Evolutionary conservation across 768 basidiomycete species (phyloP).

Genomic region (Serendipita vermifera): DNA sequence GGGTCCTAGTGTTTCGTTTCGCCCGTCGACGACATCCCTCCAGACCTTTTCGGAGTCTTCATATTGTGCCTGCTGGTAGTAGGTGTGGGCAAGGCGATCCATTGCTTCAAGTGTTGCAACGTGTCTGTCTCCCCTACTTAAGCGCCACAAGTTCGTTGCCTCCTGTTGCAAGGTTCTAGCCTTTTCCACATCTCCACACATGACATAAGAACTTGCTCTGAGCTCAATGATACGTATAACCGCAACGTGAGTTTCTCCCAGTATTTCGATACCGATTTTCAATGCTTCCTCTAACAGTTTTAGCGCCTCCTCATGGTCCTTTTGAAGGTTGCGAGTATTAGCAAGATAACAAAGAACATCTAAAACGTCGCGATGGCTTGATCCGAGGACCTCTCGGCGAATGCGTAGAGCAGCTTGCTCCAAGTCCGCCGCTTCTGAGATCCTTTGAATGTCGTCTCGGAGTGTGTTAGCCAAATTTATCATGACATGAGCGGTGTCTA

Average conservation of each 20-base stretch:
- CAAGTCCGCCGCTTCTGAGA: background rate
- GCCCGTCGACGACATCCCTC: background rate
- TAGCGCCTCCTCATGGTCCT: background rate
- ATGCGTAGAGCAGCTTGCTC: background rate
- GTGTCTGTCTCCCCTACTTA: background rate
- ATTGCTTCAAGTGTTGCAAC: background rate
- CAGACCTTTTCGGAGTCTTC: background rate
- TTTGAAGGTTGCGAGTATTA: background rate
- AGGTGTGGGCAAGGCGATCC: background rate
- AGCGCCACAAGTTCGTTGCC: background rate
- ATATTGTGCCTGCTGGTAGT: background rate
- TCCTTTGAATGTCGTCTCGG: background rate
- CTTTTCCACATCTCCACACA: background rate
- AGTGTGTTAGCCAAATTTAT: background rate
- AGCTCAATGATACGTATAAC: background rate
- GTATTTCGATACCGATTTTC: background rate
- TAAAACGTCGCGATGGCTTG: background rate
- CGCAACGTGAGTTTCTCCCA: background rate
- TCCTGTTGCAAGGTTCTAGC: background rate
- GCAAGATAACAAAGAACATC: background rate
- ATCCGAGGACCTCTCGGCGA: background rate
- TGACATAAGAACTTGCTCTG: background rate
- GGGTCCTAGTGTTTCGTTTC: background rate
- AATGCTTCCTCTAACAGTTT: background rate
- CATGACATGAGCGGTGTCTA: background rate